Percentiles rank a stretch among this genome's conserved stretches.
These are phyloP conservation scores for Peterozyma toletana DNA, from an alignment of 805 yeast species.

Conservation along the genomic window DNA sequence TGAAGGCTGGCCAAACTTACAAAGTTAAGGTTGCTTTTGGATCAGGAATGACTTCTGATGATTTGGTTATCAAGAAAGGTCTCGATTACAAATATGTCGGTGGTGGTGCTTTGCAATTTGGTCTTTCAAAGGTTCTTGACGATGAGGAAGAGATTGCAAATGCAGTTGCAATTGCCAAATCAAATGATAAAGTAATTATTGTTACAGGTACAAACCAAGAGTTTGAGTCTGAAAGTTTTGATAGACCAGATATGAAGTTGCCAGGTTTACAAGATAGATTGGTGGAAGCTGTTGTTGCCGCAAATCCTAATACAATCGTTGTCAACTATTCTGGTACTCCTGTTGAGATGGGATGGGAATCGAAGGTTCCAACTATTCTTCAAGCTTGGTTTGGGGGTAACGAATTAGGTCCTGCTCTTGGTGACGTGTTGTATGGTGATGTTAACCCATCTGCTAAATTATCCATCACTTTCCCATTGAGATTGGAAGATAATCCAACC, in stretches of 20 bases:
- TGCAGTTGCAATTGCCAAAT: slow-evolving; percentile 39
- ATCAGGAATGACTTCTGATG: slow-evolving; percentile 31
- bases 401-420: slow-evolving; percentile 44
- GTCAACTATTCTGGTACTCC: slow-evolving; percentile 52
- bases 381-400: slow-evolving; percentile 52
- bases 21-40: slow-evolving; percentile 32
- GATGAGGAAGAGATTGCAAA: slow-evolving; percentile 20
- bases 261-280: slow-evolving; percentile 38
- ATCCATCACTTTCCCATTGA: slow-evolving; percentile 41
- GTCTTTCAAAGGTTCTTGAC: slow-evolving; percentile 20
- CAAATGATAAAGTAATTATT: slow-evolving; percentile 40
- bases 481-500: slow-evolving; percentile 42
- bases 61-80: slow-evolving; percentile 11
- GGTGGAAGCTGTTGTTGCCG: slow-evolving; percentile 30
- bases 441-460: slow-evolving; percentile 49
- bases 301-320: slow-evolving; percentile 37
- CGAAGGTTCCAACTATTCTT: slow-evolving; percentile 28
- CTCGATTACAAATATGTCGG: slow-evolving; percentile 10
- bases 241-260: slow-evolving; percentile 35
- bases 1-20: slow-evolving; percentile 28
- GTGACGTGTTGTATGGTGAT: slow-evolving; percentile 48
- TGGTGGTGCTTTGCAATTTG: slow-evolving; percentile 27
- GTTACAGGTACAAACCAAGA: slow-evolving; percentile 40
- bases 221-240: slow-evolving; percentile 50
- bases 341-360: slow-evolving; percentile 42